Evolutionary conservation across 139 green algal genomes (phyloP).

Genomic region (Diplosphaera chodatii): DNA sequence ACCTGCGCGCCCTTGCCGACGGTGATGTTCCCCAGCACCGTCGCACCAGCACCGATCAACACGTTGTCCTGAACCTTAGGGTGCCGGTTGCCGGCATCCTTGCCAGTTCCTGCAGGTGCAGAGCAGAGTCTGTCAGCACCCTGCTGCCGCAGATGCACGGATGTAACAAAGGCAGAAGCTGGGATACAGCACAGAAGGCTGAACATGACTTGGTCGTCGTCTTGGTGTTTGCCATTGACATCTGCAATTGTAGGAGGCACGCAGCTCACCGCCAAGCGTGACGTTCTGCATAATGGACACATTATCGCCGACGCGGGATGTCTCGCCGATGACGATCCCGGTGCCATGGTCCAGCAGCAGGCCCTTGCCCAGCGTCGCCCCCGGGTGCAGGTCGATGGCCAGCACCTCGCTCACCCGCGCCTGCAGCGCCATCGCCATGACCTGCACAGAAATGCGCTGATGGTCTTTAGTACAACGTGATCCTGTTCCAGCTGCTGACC

Average conservation of each 20-base stretch:
- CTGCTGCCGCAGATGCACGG: too few species aligned
- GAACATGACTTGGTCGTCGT: too few species aligned
- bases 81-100: constrained; percentile 89
- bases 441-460: too few species aligned
- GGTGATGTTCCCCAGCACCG: constrained; percentile 90
- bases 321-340: constrained; percentile 91
- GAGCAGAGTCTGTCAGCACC: too few species aligned
- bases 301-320: constrained; percentile 81
- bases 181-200: too few species aligned
- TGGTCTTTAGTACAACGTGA: too few species aligned
- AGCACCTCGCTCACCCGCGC: constrained; percentile 66
- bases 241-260: too few species aligned
- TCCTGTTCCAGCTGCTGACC: too few species aligned
- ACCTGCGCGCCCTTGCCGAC: constrained; percentile 80
- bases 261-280: constrained; percentile 72
- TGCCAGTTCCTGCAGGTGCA: constrained; percentile 72
- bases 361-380: constrained; percentile 84
- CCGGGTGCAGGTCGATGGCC: constrained; percentile 93
- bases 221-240: too few species aligned
- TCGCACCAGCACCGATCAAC: constrained; percentile 84
- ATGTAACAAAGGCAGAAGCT: too few species aligned
- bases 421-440: constrained; percentile 82
- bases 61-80: constrained; percentile 90
- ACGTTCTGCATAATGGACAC: constrained; percentile 84
- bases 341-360: constrained; percentile 95